Conservation (phyloP, 192 early-diverging fungal genomes). For the Coemansia sp. region DNA sequence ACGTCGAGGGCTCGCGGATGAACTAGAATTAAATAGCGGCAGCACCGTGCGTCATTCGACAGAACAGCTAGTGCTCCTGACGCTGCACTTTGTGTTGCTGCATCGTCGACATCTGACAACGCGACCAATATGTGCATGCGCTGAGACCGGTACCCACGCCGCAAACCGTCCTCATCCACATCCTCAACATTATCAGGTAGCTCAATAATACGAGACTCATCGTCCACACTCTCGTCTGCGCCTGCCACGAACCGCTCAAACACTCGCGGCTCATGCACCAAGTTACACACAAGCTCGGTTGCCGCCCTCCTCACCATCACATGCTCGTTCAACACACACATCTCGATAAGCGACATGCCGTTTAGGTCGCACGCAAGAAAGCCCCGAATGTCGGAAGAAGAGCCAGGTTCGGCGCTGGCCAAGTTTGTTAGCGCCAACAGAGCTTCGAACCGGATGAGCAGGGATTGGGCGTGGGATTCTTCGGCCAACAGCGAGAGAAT, state of each 20-base stretch:
- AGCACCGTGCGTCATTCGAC: constrained; percentile 45
- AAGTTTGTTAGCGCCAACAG: constrained; percentile 94
- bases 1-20: constrained; percentile 37
- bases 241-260: constrained; percentile 69
- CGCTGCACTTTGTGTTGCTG: constrained; percentile 78
- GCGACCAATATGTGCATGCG: constrained; percentile 80
- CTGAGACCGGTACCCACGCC: constrained; percentile 45
- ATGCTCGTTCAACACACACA: constrained; percentile 77
- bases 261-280: constrained; percentile 80
- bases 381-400: constrained; percentile 62
- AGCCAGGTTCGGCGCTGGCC: constrained; percentile 58
- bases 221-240: constrained; percentile 23
- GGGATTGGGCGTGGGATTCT: constrained; percentile 52
- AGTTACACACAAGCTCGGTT: constrained; percentile 89
- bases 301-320: constrained; percentile 79
- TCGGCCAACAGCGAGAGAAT: constrained; percentile 55
- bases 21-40: constrained; percentile 37
- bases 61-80: constrained; percentile 85
- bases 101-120: constrained; percentile 84
- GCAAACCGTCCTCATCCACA: constrained; percentile 1
- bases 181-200: constrained; percentile 24
- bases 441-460: constrained; percentile 81
- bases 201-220: constrained; percentile 25
- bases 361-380: constrained; percentile 59
- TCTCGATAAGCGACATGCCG: constrained; percentile 73